Percentiles rank a stretch among this genome's conserved stretches.
These are phyloP conservation scores for Ambrosiella cleistominuta DNA, from an alignment of 2,329 filamentous ascomycete genomes.

Conservation along the genomic window DNA sequence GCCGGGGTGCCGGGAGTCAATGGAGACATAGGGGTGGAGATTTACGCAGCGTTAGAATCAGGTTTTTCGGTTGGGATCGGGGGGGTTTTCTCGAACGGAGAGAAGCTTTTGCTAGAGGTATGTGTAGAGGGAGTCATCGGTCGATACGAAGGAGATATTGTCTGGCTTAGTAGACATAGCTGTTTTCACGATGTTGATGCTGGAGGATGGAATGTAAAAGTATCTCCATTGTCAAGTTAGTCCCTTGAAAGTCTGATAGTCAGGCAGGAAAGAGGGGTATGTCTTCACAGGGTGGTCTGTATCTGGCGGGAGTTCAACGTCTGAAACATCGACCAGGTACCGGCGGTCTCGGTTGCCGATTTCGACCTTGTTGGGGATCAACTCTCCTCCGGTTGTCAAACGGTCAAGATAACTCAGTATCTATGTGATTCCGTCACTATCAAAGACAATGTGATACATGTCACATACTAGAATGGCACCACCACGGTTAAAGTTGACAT, in stretches of 20 bases:
- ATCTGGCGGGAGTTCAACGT: not conserved
- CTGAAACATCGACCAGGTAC: not conserved
- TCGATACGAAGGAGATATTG: not conserved
- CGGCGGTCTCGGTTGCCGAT: not conserved
- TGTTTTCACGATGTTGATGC: not conserved
- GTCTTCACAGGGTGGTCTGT: not conserved
- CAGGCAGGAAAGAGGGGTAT: not conserved
- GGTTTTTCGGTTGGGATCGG: not conserved
- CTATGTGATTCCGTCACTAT: not conserved
- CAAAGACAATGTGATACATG: not conserved
- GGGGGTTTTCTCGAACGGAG: not conserved
- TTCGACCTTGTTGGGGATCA: not conserved
- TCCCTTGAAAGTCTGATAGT: not conserved
- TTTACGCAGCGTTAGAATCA: not conserved
- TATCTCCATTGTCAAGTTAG: not conserved
- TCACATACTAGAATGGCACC: not conserved
- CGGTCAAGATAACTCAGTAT: not conserved
- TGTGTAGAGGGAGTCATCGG: constrained; percentile 1
- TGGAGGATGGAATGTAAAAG: not conserved
- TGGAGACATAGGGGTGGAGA: not conserved
- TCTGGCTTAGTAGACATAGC: not conserved
- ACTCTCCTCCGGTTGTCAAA: not conserved
- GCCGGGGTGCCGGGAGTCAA: not conserved
- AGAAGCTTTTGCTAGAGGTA: constrained; percentile 1
- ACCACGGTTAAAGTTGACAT: not conserved